Base-by-base conservation (phyloP, 768 basidiomycete genomes). In the Pulveroboletus sp. region DNA sequence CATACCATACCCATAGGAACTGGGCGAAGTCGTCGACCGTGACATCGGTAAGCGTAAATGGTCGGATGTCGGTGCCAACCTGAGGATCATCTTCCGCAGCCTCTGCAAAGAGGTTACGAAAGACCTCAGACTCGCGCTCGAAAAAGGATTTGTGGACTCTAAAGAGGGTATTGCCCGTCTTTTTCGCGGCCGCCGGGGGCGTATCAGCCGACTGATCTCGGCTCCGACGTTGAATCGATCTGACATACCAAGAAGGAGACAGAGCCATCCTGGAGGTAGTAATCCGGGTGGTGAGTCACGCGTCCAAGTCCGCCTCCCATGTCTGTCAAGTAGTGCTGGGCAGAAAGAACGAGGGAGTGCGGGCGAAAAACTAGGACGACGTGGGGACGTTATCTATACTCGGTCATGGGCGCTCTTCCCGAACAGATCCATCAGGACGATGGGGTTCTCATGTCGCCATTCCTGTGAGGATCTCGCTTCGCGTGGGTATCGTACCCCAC, bases 1-100 rank as follows among this genome's bases (percentile, higher is more conserved):
- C 78, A 17, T 85, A 85, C 53, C 83, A 81, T 0, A 84, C 74
- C 78, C 78, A 82, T 0, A 82, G 49, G 2, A 85, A 74, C 0
- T 71, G 70, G 0, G 70, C 69, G 37, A 84, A 81, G 1, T 82
- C 80, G 0, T 68, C 62, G 0, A 71, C 60, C 2, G 64, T 66
- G 1, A 73, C 70, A 12, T 73, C 65, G 5, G n/a, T n/a, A n/a
- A 85, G 64, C 2, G 71, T 63, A 16, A 80, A 71, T 0, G 80
- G 74, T 14, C 61, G 67, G 0, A 56, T 62, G 16, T 78, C 78
- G 0, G 59, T 60, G 9, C 60, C 63, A 0, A 69, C 62, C 0
- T 69, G 76, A 0, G 60, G 61, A 0, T 56, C 58, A 0, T 58
- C 61, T 1, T 57, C 43, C 2, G 71, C 69, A 5, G 72, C 62